Evolutionary conservation across 2,329 filamentous ascomycete species (phyloP).

Genomic region (Sclerotinia minor): DNA sequence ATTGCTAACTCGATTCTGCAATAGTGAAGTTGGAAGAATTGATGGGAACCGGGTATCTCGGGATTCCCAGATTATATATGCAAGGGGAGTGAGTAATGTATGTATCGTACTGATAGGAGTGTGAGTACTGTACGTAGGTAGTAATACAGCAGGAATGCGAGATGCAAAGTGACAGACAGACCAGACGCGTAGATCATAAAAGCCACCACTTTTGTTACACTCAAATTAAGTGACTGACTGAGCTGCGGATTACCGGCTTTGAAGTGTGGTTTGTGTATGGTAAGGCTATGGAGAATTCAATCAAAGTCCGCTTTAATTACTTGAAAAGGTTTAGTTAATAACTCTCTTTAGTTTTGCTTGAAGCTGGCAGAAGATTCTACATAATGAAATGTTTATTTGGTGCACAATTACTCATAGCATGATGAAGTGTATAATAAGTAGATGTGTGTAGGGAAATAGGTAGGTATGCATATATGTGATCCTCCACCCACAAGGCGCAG

Average conservation of each 20-base stretch:
- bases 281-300: too few species aligned
- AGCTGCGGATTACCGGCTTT: neutral
- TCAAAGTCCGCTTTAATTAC: neutral
- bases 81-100: neutral
- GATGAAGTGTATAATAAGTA: neutral
- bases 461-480: neutral
- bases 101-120: too few species aligned
- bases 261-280: too few species aligned
- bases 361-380: neutral
- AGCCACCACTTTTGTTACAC: neutral
- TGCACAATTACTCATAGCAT: too few species aligned
- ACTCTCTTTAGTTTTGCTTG: neutral
- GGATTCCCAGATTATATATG: neutral
- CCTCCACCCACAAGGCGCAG: constrained; percentile 4
- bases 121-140: too few species aligned
- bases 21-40: too few species aligned
- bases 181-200: neutral
- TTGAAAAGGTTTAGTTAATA: neutral
- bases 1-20: neutral
- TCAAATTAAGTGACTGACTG: too few species aligned
- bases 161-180: too few species aligned
- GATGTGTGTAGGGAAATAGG: neutral
- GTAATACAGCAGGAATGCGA: neutral
- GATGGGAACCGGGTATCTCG: neutral
- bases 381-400: too few species aligned